Evolutionary conservation across 768 basidiomycete genomes (phyloP).

Genomic region (Galerina sulciceps): DNA sequence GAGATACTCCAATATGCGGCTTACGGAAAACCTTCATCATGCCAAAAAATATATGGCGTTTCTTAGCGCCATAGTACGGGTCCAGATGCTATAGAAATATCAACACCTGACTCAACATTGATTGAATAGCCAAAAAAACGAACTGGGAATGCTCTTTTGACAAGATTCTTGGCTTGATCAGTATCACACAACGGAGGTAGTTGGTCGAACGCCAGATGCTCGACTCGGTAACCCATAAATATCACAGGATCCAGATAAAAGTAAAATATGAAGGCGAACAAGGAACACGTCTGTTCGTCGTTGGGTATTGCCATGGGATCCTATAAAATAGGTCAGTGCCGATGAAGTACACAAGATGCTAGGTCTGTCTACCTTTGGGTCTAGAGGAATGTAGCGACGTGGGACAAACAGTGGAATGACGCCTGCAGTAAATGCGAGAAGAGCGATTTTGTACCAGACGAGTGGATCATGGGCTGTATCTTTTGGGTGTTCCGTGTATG

Average conservation of each 20-base stretch:
- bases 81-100: constrained; percentile 35
- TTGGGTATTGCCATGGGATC: constrained; percentile 33
- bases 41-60: constrained; percentile 41
- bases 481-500: constrained; percentile 43
- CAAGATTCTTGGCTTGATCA: constrained; percentile 38
- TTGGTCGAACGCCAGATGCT: constrained; percentile 51
- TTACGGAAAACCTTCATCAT: constrained; percentile 41
- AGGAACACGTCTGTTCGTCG: constrained; percentile 55
- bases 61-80: constrained; percentile 38
- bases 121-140: not conserved
- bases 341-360: not conserved
- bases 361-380: constrained; percentile 42
- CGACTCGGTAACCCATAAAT: constrained; percentile 40
- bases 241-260: constrained; percentile 58
- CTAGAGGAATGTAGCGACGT: constrained; percentile 55
- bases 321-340: constrained; percentile 14
- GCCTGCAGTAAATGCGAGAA: constrained; percentile 47
- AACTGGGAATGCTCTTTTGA: constrained; percentile 28
- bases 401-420: constrained; percentile 59
- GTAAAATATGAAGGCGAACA: constrained; percentile 47
- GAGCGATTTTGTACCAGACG: constrained; percentile 51
- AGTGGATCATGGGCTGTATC: constrained; percentile 47
- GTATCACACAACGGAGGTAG: constrained; percentile 67
- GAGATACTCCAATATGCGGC: not conserved
- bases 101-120: not conserved